Base-by-base conservation (phyloP, 2,329 filamentous ascomycete species). In the Hymenoscyphus fraxineus region DNA sequence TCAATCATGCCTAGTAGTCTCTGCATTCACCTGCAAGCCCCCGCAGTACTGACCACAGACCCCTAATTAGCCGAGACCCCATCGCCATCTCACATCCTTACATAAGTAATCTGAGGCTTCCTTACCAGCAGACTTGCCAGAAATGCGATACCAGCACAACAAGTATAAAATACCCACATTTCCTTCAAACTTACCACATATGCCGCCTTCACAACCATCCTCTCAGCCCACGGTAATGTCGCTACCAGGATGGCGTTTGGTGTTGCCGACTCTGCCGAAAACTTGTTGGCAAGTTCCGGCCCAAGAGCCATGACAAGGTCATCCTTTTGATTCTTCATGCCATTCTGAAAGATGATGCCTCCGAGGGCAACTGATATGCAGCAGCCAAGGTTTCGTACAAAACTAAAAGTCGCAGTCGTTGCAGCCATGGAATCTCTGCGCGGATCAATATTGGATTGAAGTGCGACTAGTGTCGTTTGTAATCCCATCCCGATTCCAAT, bases 401-500 rank as follows among this genome's bases (percentile, higher is more conserved):
- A 84, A 0, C 78, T 78, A 3, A 85, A 74, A 0, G 83, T 83
- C 0, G 82, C 80, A 0, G 82, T 85, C 0, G 83, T 83, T 0
- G 80, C 79, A 0, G 82, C 82, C 1, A 76, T 76, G 44, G 44
- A 51, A 58, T 72, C 66, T 10, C 56, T 61, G 57, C 67, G 67
- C 1, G 77, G 73, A 16, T 85, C 81, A 15, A 78, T 77, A n/a
- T 78, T 80, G 44, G 44, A 51, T 67, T 87, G 85, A 0, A 87
- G 73, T 0, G 84, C 83, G 38, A 87, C 80, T 15, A 85, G 75
- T 0, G 84, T 84, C 0, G 83, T 76, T 65, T 83, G 76, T 72
- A 86, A 86, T 0, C 85, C 76, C 13, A 84, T 72, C 0, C 82
- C 83, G 0, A 78, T 78, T 1, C 85, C 85, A 51, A 51, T 22